Base-by-base conservation (phyloP, 768 basidiomycete species). In the Lyophyllum shimeji region DNA sequence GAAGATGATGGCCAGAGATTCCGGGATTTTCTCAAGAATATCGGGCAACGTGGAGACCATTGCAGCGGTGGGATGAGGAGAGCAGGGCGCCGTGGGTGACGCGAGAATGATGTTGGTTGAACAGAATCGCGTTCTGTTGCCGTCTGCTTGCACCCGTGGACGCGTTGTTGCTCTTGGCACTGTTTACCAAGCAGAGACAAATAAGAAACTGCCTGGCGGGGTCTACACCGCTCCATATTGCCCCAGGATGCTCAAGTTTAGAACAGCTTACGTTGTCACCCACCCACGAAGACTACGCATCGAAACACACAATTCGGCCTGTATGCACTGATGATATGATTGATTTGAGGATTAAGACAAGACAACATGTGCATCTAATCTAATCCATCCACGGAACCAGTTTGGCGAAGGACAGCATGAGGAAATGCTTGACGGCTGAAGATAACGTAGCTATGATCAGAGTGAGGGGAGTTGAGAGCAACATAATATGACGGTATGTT, bases 1-100 rank as follows among this genome's bases (percentile, higher is more conserved):
- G 55, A 96, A 95, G 18, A 80, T 73, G 12, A 63, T 62, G 1
- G 76, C 69, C 17, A 81, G 57, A 7, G 67, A 66, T 34, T 73
- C 75, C 40, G 69, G 63, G 0, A 81, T 58, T 7, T 64, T 64
- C 2, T 74, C 71, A 2, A 74, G 67, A 18, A 66, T 44, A 39
- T 57, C 55, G 37, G 61, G 56, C 13, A 60, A 53, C 25, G 58
- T 62, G 42, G 61, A 60, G 37, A 65, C 63, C 71, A 71, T 72
- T 44, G 23, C 25, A 24, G 42, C 42, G 37, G 43, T 46, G 23
- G 40, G 45, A 37, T 33, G 24, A 5, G 27, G 29, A 1, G 39
- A 17, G 53, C 34, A 17, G 29, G 31, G 25, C 34, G 8, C 13
- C 23, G 50, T 13, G 31, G 34, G 18, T 40, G 34, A 34, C 37